These are phyloP conservation scores for Waltergamsia citrina DNA, from an alignment of 2,329 filamentous ascomycete species.

Conservation along the genomic window DNA sequence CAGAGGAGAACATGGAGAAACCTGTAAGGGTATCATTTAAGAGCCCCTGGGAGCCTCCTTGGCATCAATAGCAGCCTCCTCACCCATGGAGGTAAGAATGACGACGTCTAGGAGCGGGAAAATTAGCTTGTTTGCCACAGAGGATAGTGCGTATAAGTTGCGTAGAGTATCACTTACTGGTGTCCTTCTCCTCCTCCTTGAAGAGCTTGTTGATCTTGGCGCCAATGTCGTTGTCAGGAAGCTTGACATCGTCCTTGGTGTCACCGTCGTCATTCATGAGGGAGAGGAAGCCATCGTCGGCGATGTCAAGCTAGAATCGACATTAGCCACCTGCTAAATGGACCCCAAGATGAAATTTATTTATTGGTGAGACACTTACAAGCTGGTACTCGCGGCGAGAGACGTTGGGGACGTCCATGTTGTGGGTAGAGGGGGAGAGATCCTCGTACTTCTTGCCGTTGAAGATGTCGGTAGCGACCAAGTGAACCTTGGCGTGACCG, in stretches of 20 bases:
- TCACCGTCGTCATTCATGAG: conserved; percentile 82
- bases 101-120: conserved; percentile 61
- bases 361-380: conserved; percentile 54
- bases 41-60: conserved; percentile 68
- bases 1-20: background rate
- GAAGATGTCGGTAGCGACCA: conserved; percentile 98
- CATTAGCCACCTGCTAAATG: conserved; percentile 11
- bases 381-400: conserved; percentile 85
- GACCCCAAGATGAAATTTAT: too few relatives aligned
- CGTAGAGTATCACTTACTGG: conserved; percentile 56
- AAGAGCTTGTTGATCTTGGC: conserved; percentile 79
- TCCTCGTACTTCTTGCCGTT: conserved; percentile 99
- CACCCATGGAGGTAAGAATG: conserved; percentile 91
- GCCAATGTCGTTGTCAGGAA: conserved; percentile 76
- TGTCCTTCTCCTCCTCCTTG: conserved; percentile 78
- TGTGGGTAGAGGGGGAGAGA: conserved; percentile 93
- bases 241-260: conserved; percentile 90
- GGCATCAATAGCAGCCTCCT: conserved; percentile 84
- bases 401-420: conserved; percentile 98
- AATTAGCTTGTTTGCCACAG: conserved; percentile 11
- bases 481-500: conserved; percentile 99
- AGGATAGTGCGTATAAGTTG: background rate
- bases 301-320: conserved; percentile 68
- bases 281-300: conserved; percentile 89
- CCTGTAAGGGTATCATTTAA: conserved; percentile 1